Evolutionary conservation across 2,329 filamentous ascomycete genomes (phyloP), one percentile per base, ranked within the genome.

Genomic region (Hypoxylon sp.): DNA sequence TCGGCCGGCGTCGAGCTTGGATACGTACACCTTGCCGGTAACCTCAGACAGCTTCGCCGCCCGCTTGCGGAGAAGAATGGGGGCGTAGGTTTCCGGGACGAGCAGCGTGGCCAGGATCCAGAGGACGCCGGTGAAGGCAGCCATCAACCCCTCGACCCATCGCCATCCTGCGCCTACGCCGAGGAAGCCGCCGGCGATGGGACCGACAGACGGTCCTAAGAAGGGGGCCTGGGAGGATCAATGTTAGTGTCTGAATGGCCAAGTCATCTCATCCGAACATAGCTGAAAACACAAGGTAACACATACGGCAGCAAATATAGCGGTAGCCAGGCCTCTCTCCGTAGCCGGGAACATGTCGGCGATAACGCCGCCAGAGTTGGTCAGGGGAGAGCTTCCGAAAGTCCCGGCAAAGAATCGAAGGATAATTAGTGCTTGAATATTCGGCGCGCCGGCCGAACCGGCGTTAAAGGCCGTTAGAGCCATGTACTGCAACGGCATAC

Each of bases 101-200:
- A 79, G 63, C 15, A 84, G 62, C 0, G 78, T 67, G 54, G 80
- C 80, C 17, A 78, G 48, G 47, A 88, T 80, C 81, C 84, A 87
- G 46, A 88, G 78, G 9, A 80, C 73, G 8, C 84, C 85, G 2
- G 84, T 86, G 70, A 90, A 87, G 58, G 83, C 82, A 45, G 84
- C 82, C 74, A 88, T 81, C 7, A 90, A 74, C 2, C 86, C 87
- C 73, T 87, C 81, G 18, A 90, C 83, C 88, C 88, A 90, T 66
- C 86, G 78, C 89, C 88, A 90, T 13, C 87, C 87, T 11, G 79
- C 81, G 2, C 80, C 78, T 70, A 86, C 79, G 8, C 85, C 84
- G 1, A 90, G 75, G 70, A 90, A 91, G 2, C 87, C 87, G 60
- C 86, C 86, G 5, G 83, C 81, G 41, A 90, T 85, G 1, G 89